Base-by-base conservation (phyloP, 1,139 yeast species). In the Scheffersomyces segobiensis region DNA sequence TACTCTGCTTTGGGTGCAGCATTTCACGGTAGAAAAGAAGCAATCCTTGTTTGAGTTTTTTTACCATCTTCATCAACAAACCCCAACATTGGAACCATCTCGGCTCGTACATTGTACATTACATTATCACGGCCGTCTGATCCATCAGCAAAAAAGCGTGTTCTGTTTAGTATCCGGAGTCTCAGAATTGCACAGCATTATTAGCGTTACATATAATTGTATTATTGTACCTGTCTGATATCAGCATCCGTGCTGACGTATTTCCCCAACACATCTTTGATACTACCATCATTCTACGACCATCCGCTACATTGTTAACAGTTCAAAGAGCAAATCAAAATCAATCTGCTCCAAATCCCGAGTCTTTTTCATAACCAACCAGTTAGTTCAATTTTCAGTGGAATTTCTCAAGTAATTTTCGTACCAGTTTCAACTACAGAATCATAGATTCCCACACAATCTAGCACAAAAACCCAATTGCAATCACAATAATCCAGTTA, bases 401-500 rank as follows among this genome's bases (percentile, higher is more conserved):
- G 10, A 12, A 32, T 32, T 32, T 32, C 42, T 32, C 17, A 32
- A 32, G 42, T 32, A 32, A 32, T 32, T 24, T 24, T 32, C 42
- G 3, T 8, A 6, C 42, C 12, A 32, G 17, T 7, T 32, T 32
- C 14, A 32, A 3, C 42, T 32, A 32, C 42, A 32, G 12, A 32
- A 10, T 32, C 42, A 10, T 14, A 32, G 8, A 26, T 10, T 12
- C 12, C 42, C 42, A 32, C 42, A 32, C 42, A 10, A 12, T 12
- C 32, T 32, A 32, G 42, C 12, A 2, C 42, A 4, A 14, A 12
- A 10, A 32, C 42, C 42, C 42, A 32, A 24, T 24, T 24, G 42
- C 17, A 32, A 32, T 32, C 42, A 32, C 42, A 32, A 32, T 32
- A 32, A 2, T 32, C 17, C 42, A 48, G 20, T 49, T 52, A 79